Evolutionary conservation across 2,329 filamentous ascomycete genomes (phyloP), one percentile per base, ranked within the genome.

Genomic region (Alternaria triticina): DNA sequence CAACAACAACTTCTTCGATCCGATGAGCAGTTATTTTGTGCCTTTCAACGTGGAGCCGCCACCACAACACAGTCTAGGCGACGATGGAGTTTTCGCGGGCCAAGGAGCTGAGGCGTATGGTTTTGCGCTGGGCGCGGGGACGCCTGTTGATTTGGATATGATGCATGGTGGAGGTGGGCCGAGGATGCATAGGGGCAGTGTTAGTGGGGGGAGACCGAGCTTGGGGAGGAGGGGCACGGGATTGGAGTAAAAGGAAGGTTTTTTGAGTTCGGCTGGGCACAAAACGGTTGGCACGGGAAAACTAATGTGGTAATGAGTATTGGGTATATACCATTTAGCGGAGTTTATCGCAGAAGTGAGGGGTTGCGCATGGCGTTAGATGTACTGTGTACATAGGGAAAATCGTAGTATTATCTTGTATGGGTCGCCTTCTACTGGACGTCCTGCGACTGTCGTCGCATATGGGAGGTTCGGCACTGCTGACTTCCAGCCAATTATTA

Each of bases 31-130:
- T 6, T 98, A 94, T 92, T 97, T 96, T 79, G 89, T 97, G 83
- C 93, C 94, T 1, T 97, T 97, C 80, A 96, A 97, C 76, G 89
- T 97, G 80, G 92, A 96, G 62, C 92, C 93, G 20, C 89, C 91
- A 0, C 69, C 69, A 9, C 59, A 62, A 20, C 54, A 62, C 4
- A 47, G 17, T n/a, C 57, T 77, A 20, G 80, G 77, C 2, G 80
- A 82, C 6, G 82, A 83, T 47, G 77, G 52, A 27, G 72, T 59
- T 30, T 78, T 71, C 69, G 74, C 69, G 20, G 62, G 58, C 0
- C 65, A 60, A 6, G 63, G 60, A 4, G 63, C 63, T 0, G 67
- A 68, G 40, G 62, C 65, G 0, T 69, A 69, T 47, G 59, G 67
- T 0, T 67, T 67, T 23, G 52, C 65, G 23, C 56, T 67, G 4